Conservation (phyloP, 495 filamentous ascomycete species). For the Terfezia claveryi region DNA sequence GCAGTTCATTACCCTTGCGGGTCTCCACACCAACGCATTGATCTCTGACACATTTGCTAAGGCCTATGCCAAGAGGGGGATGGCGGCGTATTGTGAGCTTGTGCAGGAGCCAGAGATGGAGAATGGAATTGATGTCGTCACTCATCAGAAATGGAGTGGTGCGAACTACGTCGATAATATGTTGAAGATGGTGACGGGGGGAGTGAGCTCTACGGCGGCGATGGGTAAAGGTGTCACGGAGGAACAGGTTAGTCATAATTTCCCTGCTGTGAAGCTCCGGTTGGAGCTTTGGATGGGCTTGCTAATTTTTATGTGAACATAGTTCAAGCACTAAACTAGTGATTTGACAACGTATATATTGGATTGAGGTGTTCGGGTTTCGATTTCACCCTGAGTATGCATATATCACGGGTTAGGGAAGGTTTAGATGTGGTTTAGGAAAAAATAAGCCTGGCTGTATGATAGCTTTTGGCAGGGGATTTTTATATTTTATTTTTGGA, state of each 20-base stretch:
- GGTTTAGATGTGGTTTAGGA: too few relatives aligned
- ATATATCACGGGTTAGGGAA: too few relatives aligned
- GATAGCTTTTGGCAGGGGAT: too few relatives aligned
- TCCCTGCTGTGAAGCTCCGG: not conserved
- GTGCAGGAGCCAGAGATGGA: constrained; percentile 97
- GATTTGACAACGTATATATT: too few relatives aligned
- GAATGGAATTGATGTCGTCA: constrained; percentile 73
- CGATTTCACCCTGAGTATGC: too few relatives aligned
- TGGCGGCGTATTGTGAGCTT: constrained; percentile 91
- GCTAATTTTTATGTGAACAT: too few relatives aligned
- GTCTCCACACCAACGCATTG: constrained; percentile 82
- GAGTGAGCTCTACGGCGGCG: constrained; percentile 70
- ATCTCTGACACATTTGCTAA: constrained; percentile 72
- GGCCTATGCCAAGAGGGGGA: constrained; percentile 60
- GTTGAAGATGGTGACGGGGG: constrained; percentile 92
- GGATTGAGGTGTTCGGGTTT: too few relatives aligned
- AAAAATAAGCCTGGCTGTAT: too few relatives aligned
- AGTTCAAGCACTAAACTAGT: too few relatives aligned
- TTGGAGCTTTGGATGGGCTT: too few relatives aligned
- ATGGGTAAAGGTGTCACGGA: constrained; percentile 99
- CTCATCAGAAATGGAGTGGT: constrained; percentile 95
- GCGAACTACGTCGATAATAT: constrained; percentile 85
- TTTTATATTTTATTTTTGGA: too few relatives aligned
- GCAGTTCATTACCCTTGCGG: constrained; percentile 99
- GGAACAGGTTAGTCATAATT: constrained; percentile 61